Base-by-base conservation (phyloP, 805 yeast genomes). In the Starmerella sirachaensis region DNA sequence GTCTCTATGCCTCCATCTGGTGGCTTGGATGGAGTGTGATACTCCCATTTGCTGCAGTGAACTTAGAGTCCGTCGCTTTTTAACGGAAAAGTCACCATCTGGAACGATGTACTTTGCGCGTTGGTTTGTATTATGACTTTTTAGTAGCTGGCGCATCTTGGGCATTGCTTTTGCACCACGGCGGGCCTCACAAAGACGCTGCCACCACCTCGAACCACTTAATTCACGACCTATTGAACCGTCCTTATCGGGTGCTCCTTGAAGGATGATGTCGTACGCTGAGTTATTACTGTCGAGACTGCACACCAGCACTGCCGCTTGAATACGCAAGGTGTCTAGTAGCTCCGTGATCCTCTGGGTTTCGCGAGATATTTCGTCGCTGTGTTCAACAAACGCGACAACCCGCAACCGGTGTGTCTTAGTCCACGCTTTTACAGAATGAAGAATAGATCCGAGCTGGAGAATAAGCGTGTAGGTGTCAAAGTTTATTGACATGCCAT, bases 391-490 rank as follows among this genome's bases (percentile, higher is more conserved):
- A 65, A 91, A 88, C 0, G 81, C 93, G 35, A 91, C 76, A 9
- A 91, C 84, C 42, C 98, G 65, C 26, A 91, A 56, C 5, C 58
- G 61, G 53, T 84, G 91, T 0, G 79, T 75, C 33, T 66, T 66
- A 46, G 81, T 76, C 99, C 99, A 91, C 30, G 78, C 80, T 1
- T 93, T 93, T 3, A 91, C 98, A 0, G 98, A 86, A 9, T 81
- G 74, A 41, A 91, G 62, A 48, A 91, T 88, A 1, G 94, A 93
- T 3, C 97, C 98, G 40, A 91, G 64, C 54, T 91, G 99, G 41
- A 93, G 62, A 46, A 91, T 91, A 52, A 91, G 67, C 0, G 97
- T 88, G 53, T 86, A 91, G 0, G 99, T 91, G 57, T 91, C 99
- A 55, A 91, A 85, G 53, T 91, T 91, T 3, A 94, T 85, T 0